These are phyloP conservation scores for Protostelium mycophagum DNA, from an alignment of 78 protist species.

Conservation along the genomic window DNA sequence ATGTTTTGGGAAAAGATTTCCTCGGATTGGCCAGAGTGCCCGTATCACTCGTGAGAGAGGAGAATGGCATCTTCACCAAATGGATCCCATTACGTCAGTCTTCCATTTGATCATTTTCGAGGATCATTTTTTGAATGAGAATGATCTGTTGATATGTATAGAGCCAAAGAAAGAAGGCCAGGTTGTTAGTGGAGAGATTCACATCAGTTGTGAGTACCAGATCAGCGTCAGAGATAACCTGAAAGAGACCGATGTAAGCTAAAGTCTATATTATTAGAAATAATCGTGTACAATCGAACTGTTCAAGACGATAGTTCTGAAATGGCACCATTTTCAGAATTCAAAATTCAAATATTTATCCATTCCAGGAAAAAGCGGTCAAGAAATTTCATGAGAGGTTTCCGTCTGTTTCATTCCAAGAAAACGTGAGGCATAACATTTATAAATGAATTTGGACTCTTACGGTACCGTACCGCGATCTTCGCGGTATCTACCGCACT, in stretches of 20 bases:
- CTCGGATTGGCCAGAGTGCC: neutral
- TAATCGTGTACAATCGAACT: neutral
- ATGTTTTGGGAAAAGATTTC: neutral
- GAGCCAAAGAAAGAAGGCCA: neutral
- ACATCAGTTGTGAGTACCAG: neutral
- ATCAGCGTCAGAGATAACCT: neutral
- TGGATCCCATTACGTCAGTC: neutral
- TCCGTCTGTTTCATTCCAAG: neutral
- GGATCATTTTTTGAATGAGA: no score
- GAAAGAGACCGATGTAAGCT: neutral
- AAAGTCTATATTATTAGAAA: no score
- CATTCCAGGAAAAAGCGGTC: neutral
- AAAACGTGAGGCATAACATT: neutral
- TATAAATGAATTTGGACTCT: no score
- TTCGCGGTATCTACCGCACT: no score
- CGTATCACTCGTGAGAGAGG: neutral
- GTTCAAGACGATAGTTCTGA: neutral
- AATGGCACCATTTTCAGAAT: no score
- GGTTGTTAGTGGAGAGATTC: neutral
- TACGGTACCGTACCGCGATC: no score
- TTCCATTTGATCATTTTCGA: neutral
- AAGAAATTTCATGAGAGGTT: neutral
- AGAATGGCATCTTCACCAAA: neutral
- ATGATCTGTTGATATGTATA: neutral
- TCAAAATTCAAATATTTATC: no score